Percentiles rank a stretch among this genome's conserved stretches.
These are phyloP conservation scores for Amanita jacksonii DNA, from an alignment of 768 basidiomycete species.

Conservation along the genomic window DNA sequence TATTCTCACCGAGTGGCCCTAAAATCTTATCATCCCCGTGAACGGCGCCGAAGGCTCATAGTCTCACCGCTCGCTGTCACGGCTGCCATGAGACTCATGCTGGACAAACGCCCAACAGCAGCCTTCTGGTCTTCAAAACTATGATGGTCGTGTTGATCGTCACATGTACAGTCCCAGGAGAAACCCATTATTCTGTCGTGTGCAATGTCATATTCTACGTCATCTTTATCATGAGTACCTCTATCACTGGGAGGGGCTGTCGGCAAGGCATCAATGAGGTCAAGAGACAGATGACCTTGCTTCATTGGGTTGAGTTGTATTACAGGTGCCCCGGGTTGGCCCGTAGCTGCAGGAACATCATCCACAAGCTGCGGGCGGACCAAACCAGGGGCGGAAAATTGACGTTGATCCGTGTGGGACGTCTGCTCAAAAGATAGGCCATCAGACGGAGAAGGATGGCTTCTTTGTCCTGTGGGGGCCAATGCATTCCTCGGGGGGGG, in stretches of 20 bases:
- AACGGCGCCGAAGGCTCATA: conserved; percentile 6
- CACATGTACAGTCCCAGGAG: conserved; percentile 5
- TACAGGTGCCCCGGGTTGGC: not conserved
- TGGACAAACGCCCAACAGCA: conserved; percentile 76
- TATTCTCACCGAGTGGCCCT: conserved; percentile 50
- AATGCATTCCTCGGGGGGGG: no score
- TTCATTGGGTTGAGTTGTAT: conserved; percentile 1
- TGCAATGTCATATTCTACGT: conserved; percentile 5
- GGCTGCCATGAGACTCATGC: conserved; percentile 90
- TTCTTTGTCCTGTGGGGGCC: no score
- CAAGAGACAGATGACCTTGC: conserved; percentile 4
- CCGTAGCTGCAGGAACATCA: not conserved
- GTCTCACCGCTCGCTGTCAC: conserved; percentile 68
- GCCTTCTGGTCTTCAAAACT: conserved; percentile 43
- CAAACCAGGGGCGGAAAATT: not conserved
- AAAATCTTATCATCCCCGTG: conserved; percentile 9
- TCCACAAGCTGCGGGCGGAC: not conserved
- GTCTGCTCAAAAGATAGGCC: not conserved
- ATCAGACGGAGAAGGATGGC: not conserved
- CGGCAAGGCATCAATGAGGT: conserved; percentile 1
- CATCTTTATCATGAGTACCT: not conserved
- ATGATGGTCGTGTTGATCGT: conserved; percentile 15
- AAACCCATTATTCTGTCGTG: not conserved
- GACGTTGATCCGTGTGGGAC: no score
- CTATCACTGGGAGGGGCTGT: not conserved